Evolutionary conservation across 768 basidiomycete genomes (phyloP), one percentile per base, ranked within the genome.

Genomic region (Mrakia gelida): DNA sequence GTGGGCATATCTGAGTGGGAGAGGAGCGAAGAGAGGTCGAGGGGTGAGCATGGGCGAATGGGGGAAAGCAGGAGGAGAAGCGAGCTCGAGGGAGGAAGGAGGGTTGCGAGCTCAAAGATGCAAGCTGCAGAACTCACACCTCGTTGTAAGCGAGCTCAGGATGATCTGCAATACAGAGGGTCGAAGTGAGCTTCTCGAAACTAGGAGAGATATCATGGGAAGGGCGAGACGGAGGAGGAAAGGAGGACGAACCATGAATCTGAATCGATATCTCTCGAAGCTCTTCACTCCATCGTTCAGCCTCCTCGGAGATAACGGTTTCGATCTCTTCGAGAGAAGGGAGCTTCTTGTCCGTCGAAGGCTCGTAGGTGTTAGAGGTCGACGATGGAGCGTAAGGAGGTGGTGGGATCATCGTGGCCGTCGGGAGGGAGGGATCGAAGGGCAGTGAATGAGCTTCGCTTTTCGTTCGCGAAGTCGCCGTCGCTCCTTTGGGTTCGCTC

Each of bases 121-220:
- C 49, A 30, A 49, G 49, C 30, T 32, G 34, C 5, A 7, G 8
- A 1, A 28, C 68, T 18, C 34, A 71, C 68, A 45, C 32, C 32
- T 75, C 75, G 0, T 75, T 30, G 28, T 75, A 45, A 26, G 75
- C 62, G 0, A 75, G n/a, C 16, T 75, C 75, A 4, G 75, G 75
- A 49, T 75, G 62, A 49, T 75, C 75, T 68, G 63, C 15, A 45
- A 3, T 21, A 21, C 32, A 34, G 41, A 28, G 9, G 9, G 7
- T 4, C 9, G 1, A 23, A 30, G 28, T 67, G 2, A 65, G 28
- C 63, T 21, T 32, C 38, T 8, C 3, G 38, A 3, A 38, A 3
- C 8, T 3, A 38, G 30, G 45, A 15, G 11, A 45, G 1, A 45
- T 6, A 1, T 15, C 45, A 43, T 43, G 16, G n/a, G n/a, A 32